These are phyloP conservation scores for Chytriomyces confervae DNA, from an alignment of 192 early-diverging fungal genomes.

Conservation along the genomic window DNA sequence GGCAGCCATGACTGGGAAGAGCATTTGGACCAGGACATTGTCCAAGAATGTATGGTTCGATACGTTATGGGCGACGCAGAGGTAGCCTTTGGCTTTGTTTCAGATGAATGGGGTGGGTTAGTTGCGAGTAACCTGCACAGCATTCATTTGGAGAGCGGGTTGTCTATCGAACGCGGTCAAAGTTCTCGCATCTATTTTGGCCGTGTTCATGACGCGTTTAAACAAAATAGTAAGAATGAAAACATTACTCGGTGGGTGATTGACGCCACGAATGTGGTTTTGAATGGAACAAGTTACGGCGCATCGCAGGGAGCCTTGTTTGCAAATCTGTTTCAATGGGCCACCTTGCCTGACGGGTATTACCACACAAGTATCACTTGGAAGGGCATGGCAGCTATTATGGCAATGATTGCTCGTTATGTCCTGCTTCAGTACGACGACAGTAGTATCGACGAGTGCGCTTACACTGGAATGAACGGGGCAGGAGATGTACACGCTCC, in stretches of 20 bases:
- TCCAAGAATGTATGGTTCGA: slow-evolving; percentile 6
- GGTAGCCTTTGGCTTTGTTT: not conserved
- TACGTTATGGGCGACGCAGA: slow-evolving; percentile 11
- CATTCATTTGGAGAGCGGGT: not conserved
- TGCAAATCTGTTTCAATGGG: slow-evolving; percentile 12
- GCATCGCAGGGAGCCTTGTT: slow-evolving; percentile 7
- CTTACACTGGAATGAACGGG: slow-evolving; percentile 5
- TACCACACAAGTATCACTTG: slow-evolving; percentile 13
- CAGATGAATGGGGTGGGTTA: slow-evolving; percentile 21
- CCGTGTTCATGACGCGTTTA: not conserved
- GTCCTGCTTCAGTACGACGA: not conserved
- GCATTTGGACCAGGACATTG: not conserved
- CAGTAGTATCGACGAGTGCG: not conserved
- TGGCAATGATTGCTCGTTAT: slow-evolving; percentile 16
- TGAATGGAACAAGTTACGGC: slow-evolving; percentile 1
- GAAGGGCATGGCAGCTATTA: slow-evolving; percentile 13
- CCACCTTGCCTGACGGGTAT: slow-evolving; percentile 20
- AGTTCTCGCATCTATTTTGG: not conserved
- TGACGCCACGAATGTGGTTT: not conserved
- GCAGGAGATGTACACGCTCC: not conserved
- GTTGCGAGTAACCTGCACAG: not conserved
- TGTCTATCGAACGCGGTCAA: not conserved
- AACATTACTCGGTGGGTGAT: slow-evolving; percentile 4
- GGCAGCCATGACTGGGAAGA: slow-evolving; percentile 14
- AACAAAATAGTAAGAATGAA: not conserved